Conservation (phyloP, 2,329 filamentous ascomycete genomes). For the Aspergillus neotritici region DNA sequence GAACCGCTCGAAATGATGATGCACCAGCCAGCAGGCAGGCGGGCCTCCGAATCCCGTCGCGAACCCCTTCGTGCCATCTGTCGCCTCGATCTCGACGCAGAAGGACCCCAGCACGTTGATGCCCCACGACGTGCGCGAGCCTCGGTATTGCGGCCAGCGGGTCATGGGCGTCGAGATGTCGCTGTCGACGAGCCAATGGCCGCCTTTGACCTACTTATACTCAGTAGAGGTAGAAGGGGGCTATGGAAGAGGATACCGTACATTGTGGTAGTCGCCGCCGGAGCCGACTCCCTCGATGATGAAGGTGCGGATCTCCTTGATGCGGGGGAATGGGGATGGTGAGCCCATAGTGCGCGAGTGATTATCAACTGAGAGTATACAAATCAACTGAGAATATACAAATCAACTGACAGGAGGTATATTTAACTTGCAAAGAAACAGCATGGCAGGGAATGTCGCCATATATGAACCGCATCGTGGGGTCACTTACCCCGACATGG, state of each 20-base stretch:
- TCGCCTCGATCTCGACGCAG: constrained; percentile 80
- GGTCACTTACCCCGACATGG: too few relatives aligned
- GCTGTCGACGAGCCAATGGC: constrained; percentile 77
- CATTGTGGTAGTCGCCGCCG: constrained; percentile 73
- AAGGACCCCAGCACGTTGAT: constrained; percentile 95
- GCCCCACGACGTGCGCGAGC: constrained; percentile 85
- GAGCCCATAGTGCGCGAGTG: constrained; percentile 25
- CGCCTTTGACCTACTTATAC: constrained; percentile 38
- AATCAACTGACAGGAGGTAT: constrained; percentile 1
- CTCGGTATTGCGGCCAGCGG: constrained; percentile 79
- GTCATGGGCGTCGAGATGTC: constrained; percentile 92
- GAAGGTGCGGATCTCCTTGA: constrained; percentile 44
- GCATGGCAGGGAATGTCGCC: constrained; percentile 6
- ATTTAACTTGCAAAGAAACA: constrained; percentile 5
- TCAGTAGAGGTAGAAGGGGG: background rate
- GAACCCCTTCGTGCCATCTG: constrained; percentile 87
- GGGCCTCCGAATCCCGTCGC: constrained; percentile 92
- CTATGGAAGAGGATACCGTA: constrained; percentile 43
- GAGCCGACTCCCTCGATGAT: constrained; percentile 44
- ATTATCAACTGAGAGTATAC: too few relatives aligned
- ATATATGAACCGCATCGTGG: constrained; percentile 13
- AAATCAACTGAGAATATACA: background rate
- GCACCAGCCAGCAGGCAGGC: constrained; percentile 87
- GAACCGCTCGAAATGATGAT: constrained; percentile 91
- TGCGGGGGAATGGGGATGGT: constrained; percentile 35